Evolutionary conservation across 1,284 basidiomycete species (phyloP).

Genomic region (Malassezia globosa): DNA sequence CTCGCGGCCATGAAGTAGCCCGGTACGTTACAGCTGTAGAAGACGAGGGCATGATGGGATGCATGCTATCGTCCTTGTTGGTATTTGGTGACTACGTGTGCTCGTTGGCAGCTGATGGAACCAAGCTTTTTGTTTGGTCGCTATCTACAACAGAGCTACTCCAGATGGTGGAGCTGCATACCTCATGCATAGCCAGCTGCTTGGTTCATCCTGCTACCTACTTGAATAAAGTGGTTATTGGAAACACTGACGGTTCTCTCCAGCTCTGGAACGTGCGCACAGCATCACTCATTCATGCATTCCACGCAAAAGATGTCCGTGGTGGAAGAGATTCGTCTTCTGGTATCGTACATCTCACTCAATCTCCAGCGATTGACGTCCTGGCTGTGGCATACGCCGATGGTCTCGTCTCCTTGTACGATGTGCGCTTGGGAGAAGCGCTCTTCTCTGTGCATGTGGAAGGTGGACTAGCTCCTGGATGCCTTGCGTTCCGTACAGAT

Average conservation of each 20-base stretch:
- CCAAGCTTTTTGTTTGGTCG: slow-evolving; percentile 71
- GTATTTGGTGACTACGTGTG: slow-evolving; percentile 42
- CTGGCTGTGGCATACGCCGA: slow-evolving; percentile 79
- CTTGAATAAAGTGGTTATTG: slow-evolving; percentile 85
- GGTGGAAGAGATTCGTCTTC: slow-evolving; percentile 11
- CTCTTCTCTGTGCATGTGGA: slow-evolving; percentile 68
- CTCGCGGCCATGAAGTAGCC: slow-evolving; percentile 71
- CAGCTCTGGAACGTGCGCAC: slow-evolving; percentile 84
- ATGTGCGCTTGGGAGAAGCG: slow-evolving; percentile 72
- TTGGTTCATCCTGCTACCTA: slow-evolving; percentile 91
- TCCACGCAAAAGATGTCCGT: slow-evolving; percentile 32
- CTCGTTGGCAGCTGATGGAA: slow-evolving; percentile 60
- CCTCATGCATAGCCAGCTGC: slow-evolving; percentile 63
- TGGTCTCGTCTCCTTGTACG: slow-evolving; percentile 76
- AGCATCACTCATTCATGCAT: slow-evolving; percentile 51
- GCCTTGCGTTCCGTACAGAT: slow-evolving; percentile 79
- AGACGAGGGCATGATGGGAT: slow-evolving; percentile 5
- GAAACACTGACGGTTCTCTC: slow-evolving; percentile 66
- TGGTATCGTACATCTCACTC: slow-evolving; percentile 54
- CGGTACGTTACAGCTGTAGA: slow-evolving; percentile 23
- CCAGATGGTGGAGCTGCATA: slow-evolving; percentile 21
- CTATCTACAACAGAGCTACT: slow-evolving; percentile 20
- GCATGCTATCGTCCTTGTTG: slow-evolving; percentile 24
- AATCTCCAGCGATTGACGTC: slow-evolving; percentile 91
- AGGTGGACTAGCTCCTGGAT: slow-evolving; percentile 50